These are phyloP conservation scores for Cryptosporidium tyzzeri DNA, from an alignment of 169 alveolate species.

Conservation along the genomic window DNA sequence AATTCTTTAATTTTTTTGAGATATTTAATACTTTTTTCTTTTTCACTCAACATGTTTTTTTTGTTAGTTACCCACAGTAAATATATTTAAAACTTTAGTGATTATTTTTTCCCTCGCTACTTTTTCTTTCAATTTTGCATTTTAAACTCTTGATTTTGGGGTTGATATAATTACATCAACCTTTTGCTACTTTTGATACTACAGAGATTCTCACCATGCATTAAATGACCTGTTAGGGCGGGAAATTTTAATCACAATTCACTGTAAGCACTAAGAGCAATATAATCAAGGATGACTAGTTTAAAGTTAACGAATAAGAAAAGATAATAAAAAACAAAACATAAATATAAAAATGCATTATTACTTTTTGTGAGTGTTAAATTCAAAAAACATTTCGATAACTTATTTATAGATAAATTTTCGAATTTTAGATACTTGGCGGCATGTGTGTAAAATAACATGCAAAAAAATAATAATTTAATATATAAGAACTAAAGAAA, in stretches of 20 bases:
- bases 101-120: too few relatives aligned
- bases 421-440: not conserved
- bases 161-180: too few relatives aligned
- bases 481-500: not conserved
- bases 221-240: not conserved
- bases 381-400: too few relatives aligned
- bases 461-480: not conserved
- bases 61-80: not conserved
- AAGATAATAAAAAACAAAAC: not conserved
- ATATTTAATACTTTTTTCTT: conserved; percentile 1
- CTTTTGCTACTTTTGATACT: too few relatives aligned
- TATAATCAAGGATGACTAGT: not conserved
- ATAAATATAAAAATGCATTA: not conserved
- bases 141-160: not conserved
- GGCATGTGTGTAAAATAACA: not conserved
- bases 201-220: not conserved
- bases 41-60: not conserved
- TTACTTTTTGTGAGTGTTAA: too few relatives aligned
- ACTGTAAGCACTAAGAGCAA: not conserved
- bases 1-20: conserved; percentile 36
- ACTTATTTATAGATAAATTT: not conserved
- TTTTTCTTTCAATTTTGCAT: not conserved
- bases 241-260: not conserved
- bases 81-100: not conserved
- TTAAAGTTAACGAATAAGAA: too few relatives aligned